phyloP scores from a whole-genome alignment of 228 moss, liverwort and hornwort species.

The Sphagnum fallax region DNA sequence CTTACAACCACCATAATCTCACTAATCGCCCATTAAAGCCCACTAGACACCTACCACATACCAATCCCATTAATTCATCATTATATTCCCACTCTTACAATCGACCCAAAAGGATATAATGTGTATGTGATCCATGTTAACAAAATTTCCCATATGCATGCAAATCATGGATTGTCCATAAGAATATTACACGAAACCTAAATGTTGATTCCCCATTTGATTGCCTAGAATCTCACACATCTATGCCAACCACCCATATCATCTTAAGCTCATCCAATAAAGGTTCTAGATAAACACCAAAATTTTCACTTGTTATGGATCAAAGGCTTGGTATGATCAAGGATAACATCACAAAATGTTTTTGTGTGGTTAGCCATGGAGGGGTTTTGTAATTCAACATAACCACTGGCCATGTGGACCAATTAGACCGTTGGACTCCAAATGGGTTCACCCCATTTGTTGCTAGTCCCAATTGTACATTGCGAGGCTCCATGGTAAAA shows the following conservation, averaged over 20 bases:
- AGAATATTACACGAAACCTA: background rate
- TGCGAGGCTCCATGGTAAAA: background rate
- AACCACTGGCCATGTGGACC: background rate
- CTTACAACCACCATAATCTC: background rate
- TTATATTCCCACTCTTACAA: too few species aligned
- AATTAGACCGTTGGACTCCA: background rate
- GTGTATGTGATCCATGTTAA: background rate
- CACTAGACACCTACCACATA: too few species aligned
- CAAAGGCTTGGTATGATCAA: background rate
- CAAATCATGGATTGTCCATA: background rate
- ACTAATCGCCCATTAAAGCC: background rate
- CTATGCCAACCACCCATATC: background rate
- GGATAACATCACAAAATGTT: background rate
- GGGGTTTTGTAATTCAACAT: background rate
- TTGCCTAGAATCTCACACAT: too few species aligned
- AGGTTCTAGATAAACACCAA: background rate
- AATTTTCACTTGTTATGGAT: background rate
- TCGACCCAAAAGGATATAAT: background rate
- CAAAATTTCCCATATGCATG: background rate
- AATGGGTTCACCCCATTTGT: constrained; percentile 1
- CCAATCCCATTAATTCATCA: too few species aligned
- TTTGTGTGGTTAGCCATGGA: background rate
- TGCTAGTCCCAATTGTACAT: background rate
- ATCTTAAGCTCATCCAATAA: background rate
- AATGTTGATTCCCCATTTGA: too few species aligned